Conservation (phyloP, 352 stramenopile genomes). For the Phytopythium mirpurense region DNA sequence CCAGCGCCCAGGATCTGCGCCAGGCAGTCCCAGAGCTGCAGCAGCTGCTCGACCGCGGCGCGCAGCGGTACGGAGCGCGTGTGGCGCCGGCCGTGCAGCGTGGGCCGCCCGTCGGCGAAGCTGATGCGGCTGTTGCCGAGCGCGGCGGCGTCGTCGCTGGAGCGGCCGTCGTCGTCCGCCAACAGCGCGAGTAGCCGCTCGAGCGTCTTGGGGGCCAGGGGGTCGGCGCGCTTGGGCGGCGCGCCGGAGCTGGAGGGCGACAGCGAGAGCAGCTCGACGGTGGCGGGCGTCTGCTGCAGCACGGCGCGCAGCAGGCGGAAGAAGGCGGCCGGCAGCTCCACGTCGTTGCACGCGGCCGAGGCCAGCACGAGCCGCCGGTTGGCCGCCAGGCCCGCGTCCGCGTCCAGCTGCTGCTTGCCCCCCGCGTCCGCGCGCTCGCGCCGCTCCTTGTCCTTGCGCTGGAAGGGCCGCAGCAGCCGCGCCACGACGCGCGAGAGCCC, state of each 20-base stretch:
- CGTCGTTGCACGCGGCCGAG: constrained; percentile 5
- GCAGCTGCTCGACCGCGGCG: constrained; percentile 30
- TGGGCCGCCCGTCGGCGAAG: constrained; percentile 20
- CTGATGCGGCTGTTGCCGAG: constrained; percentile 5
- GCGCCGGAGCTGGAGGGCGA: constrained; percentile 1
- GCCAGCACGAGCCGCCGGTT: constrained; percentile 3
- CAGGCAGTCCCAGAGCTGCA: constrained; percentile 56
- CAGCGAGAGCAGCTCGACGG: constrained; percentile 7
- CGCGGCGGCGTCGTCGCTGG: not conserved
- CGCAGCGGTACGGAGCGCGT: constrained; percentile 28
- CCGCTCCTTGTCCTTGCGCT: constrained; percentile 21
- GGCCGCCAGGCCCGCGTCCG: not conserved
- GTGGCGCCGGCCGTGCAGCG: constrained; percentile 20
- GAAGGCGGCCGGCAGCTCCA: constrained; percentile 25
- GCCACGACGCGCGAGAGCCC: constrained; percentile 33
- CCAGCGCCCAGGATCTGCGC: constrained; percentile 37
- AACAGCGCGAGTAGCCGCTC: constrained; percentile 31
- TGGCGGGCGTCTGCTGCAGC: constrained; percentile 17
- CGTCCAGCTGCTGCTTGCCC: constrained; percentile 1
- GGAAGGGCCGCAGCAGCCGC: constrained; percentile 34
- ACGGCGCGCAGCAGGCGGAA: constrained; percentile 30
- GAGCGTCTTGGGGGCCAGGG: constrained; percentile 25
- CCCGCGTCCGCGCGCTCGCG: constrained; percentile 4
- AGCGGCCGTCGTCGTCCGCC: constrained; percentile 18
- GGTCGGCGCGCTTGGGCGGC: constrained; percentile 5